These are phyloP conservation scores for Hemileia vastatrix DNA, from an alignment of 1,284 basidiomycete species.

Conservation along the genomic window DNA sequence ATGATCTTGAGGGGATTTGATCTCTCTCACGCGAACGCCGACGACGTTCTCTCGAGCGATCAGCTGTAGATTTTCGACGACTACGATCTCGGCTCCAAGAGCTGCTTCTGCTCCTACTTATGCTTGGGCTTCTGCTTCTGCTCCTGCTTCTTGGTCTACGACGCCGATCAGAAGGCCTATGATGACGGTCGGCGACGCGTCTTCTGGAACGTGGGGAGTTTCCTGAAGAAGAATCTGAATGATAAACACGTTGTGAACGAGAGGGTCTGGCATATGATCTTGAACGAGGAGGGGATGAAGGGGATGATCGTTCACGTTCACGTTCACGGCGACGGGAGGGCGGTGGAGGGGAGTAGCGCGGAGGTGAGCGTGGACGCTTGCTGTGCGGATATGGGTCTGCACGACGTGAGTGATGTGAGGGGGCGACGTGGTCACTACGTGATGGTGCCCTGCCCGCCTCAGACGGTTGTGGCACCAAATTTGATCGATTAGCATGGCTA, in stretches of 20 bases:
- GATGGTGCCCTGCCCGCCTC: neutral
- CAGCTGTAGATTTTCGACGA: too few relatives aligned
- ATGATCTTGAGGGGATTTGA: too few relatives aligned
- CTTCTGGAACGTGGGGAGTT: neutral
- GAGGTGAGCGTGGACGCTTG: neutral
- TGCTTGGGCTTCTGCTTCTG: too few relatives aligned
- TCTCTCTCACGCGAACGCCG: too few relatives aligned
- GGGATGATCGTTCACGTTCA: neutral
- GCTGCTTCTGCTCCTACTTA: too few relatives aligned
- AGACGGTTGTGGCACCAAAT: conserved; percentile 9
- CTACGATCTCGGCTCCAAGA: too few relatives aligned
- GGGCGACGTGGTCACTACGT: neutral
- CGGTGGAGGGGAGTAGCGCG: neutral
- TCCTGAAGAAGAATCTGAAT: neutral
- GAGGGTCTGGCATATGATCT: neutral
- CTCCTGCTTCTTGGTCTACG: neutral
- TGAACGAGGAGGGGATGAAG: neutral
- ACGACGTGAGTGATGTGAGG: neutral
- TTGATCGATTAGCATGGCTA: conserved; percentile 4
- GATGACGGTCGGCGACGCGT: neutral
- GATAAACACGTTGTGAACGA: neutral
- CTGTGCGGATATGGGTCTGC: neutral
- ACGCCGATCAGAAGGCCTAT: neutral
- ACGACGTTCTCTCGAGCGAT: too few relatives aligned
- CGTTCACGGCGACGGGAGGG: neutral